Evolutionary conservation across 2,329 filamentous ascomycete species (phyloP), one percentile per base, ranked within the genome.

Genomic region (Monosporascus sp.): DNA sequence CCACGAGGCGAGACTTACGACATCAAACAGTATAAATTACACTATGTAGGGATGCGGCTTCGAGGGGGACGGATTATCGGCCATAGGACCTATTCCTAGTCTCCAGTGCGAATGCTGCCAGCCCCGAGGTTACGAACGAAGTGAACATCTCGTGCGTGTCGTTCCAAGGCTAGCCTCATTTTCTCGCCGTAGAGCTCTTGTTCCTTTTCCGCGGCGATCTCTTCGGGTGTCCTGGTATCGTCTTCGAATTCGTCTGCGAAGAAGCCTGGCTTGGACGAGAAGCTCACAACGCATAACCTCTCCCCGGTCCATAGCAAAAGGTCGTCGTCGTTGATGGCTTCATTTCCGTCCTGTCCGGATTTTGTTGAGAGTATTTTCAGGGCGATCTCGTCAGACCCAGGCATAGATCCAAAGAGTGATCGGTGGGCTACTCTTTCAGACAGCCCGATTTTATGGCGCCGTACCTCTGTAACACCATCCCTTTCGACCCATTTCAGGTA

Each of bases 401-500:
- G 75, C 74, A 74, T 77, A 31, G 70, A 75, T 25, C 70, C 74
- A 64, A 81, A 84, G 25, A 81, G 71, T 9, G 77, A 81, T 8
- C 70, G 67, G 8, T 72, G 71, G 44, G 73, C 72, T 25, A 71
- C 66, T 47, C 69, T 63, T 54, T 81, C 76, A 61, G 78, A 80
- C 54, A 82, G 75, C 2, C 83, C 81, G 27, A 86, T 78, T 58
- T 72, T 77, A 56, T 77, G 72, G 56, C 72, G 70, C 48, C 82
- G 74, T 42, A 80, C 78, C 59, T 85, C 81, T 6, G 81, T 84
- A 55, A 78, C 76, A 1, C 89, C 91, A 64, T 97, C 90, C 37
- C 92, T 79, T 70, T 97, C 93, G 45, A 95, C 83, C 92, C 93
- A 97, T 67, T 90, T 93, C 57, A 97, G 70, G 49, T 86, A 84